Evolutionary conservation across 192 early-diverging fungal genomes (phyloP), one percentile per base, ranked within the genome.

Genomic region (Entophlyctis helioformis): DNA sequence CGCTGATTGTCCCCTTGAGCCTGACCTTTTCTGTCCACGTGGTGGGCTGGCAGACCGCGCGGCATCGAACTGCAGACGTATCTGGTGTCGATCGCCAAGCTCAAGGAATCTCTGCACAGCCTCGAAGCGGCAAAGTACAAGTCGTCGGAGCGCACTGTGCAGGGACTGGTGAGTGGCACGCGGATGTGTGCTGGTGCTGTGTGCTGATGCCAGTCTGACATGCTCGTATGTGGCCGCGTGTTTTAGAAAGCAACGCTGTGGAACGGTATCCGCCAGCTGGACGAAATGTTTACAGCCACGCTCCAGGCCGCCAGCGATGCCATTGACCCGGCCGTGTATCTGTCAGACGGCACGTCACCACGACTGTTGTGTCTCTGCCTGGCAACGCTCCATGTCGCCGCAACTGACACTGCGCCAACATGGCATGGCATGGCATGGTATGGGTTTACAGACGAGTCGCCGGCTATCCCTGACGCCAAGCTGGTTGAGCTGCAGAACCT

Each of bases 11-110:
- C n/a, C n/a, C n/a, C n/a, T n/a, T n/a, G n/a, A n/a, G n/a, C n/a
- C n/a, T n/a, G n/a, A n/a, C n/a, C n/a, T n/a, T n/a, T n/a, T n/a
- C n/a, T n/a, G n/a, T n/a, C n/a, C n/a, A n/a, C n/a, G n/a, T n/a
- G n/a, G n/a, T n/a, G n/a, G 15, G 21, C 15, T 57, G 42, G 22
- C 31, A 66, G 82, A 3, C 79, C 77, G 16, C 51, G 63, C 28
- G 71, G 74, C 39, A 56, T 52, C 23, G 60, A 81, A 42, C 39
- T 84, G 3, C 52, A 61, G 3, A 61, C 66, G 15, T 85, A 82
- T 51, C 43, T 85, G 3, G 57, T 72, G 40, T 70, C 72, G 1
- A 70, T 85, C 39, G 60, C 64, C 9, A 68, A 67, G 39, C 54
- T 84, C 21, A 68, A 67, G 46, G 56, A 66, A 2, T 60, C 63